Percentiles rank a stretch among this genome's conserved stretches.
Conservation (phyloP, 2,329 filamentous ascomycete species). For the Scolecobasidium constrictum region DNA sequence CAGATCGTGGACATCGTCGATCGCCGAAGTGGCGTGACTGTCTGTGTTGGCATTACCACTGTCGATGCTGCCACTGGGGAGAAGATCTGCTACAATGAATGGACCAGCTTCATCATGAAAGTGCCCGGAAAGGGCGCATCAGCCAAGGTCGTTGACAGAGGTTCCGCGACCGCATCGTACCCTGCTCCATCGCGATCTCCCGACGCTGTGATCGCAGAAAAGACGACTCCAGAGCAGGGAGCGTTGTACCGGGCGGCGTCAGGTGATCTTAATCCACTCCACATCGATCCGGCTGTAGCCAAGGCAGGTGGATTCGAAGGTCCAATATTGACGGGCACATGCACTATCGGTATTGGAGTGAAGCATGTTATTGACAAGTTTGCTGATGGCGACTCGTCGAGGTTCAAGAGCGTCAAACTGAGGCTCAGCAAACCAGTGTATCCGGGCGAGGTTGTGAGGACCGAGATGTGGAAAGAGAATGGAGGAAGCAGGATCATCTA, state of each 20-base stretch:
- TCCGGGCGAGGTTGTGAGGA: constrained; percentile 77
- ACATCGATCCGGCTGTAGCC: constrained; percentile 89
- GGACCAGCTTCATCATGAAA: constrained; percentile 83
- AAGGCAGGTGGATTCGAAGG: constrained; percentile 91
- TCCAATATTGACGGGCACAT: constrained; percentile 94
- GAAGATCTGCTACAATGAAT: constrained; percentile 94
- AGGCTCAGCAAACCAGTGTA: constrained; percentile 78
- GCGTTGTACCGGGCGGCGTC: constrained; percentile 76
- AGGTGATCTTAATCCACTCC: constrained; percentile 91
- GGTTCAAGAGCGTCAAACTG: constrained; percentile 83
- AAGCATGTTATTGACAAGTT: constrained; percentile 83
- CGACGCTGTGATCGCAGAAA: constrained; percentile 74
- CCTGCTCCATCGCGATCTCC: constrained; percentile 65
- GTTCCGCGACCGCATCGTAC: constrained; percentile 70
- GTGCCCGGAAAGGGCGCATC: constrained; percentile 82
- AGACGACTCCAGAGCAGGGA: constrained; percentile 83
- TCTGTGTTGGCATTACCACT: constrained; percentile 71
- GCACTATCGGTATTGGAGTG: constrained; percentile 82
- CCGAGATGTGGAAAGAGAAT: constrained; percentile 84
- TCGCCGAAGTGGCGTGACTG: constrained; percentile 82
- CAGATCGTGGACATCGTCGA: constrained; percentile 89
- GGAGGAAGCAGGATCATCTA: constrained; percentile 57
- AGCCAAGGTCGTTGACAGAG: constrained; percentile 65
- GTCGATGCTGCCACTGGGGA: constrained; percentile 76
- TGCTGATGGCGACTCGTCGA: constrained; percentile 34